Evolutionary conservation across 306 rosid genomes (phyloP), one percentile per base, ranked within the genome.

Genomic region (Aeschynomene evenia): DNA sequence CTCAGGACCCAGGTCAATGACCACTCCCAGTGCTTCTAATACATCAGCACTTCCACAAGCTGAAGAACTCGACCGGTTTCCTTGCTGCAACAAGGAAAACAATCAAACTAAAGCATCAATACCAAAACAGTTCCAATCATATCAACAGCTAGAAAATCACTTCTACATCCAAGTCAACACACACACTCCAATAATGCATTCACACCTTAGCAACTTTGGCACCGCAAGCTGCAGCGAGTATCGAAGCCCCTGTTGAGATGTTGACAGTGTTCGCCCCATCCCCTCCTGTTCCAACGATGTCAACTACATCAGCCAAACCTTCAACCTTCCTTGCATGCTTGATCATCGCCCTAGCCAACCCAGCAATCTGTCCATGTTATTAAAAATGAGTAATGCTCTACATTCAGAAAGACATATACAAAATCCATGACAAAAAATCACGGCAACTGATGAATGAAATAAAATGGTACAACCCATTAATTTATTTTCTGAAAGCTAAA

Each of bases 11-110:
- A 95, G 75, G 74, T 95, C 95, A 68, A 85, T 81, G 43, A 70
- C 77, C 57, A 94, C 79, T 63, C 90, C 97, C 73, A 94, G n/a
- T 13, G 78, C 91, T 80, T 94, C 97, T 39, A 94, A 79, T 39
- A 91, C 99, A 31, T 94, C 99, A 42, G 96, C 99, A 82, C 99
- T 94, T 76, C 99, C 99, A 78, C 99, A 91, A 0, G 97, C 92
- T 2, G 99, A 94, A 60, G 97, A 91, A 82, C 97, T 94, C 7
- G 96, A 91, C 14, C 97, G 96, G 71, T 26, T 89, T 59, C 99
- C 99, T 89, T 94, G 99, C 99, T 94, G 87, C 76, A 78, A 80
- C 12, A 33, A 59, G 8, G 9, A 58, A 45, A 3, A 3, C 8
- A 19, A 33, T 1, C 59, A 71, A 31, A 43, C 21, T 48, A 26